A percentile compares a stretch with the other conserved stretches of the same genome.
phyloP scores from a whole-genome alignment of 169 alveolate genomes.

The Amoebophrya sp. region DNA sequence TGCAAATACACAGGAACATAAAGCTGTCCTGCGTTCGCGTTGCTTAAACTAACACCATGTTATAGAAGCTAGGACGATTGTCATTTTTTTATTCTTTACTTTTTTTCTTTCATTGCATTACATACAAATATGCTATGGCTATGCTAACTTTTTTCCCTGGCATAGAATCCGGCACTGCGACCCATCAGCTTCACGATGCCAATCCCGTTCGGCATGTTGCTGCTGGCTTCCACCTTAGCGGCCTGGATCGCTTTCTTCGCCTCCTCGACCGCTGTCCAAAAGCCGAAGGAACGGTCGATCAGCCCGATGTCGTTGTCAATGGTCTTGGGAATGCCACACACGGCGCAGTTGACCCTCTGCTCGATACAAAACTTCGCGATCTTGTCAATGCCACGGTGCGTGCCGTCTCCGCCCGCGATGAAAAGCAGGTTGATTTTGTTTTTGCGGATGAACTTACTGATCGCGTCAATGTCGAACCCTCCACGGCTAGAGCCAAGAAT shows the following conservation, averaged over 20 bases:
- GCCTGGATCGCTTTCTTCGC: slow-evolving; percentile 67
- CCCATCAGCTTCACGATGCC: slow-evolving; percentile 82
- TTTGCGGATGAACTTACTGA: slow-evolving; percentile 51
- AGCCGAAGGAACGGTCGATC: slow-evolving; percentile 77
- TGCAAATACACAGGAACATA: too few relatives aligned
- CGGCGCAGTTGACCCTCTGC: slow-evolving; percentile 51
- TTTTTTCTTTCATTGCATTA: too few relatives aligned
- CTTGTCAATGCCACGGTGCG: slow-evolving; percentile 74
- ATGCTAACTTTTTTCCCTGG: background rate
- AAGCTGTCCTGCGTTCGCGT: too few relatives aligned
- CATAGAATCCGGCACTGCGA: slow-evolving; percentile 72
- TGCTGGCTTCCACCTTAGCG: slow-evolving; percentile 71
- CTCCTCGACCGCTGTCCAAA: slow-evolving; percentile 68
- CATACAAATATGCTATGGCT: too few relatives aligned
- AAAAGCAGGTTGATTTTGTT: slow-evolving; percentile 60
- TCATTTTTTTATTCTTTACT: too few relatives aligned
- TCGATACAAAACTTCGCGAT: slow-evolving; percentile 54
- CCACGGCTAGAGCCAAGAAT: slow-evolving; percentile 68
- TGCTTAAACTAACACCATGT: too few relatives aligned
- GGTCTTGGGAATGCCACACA: slow-evolving; percentile 81
- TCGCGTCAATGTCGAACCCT: slow-evolving; percentile 61
- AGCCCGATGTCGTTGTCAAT: slow-evolving; percentile 84
- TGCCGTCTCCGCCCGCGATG: slow-evolving; percentile 82
- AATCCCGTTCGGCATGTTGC: slow-evolving; percentile 69
- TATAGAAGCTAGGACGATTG: too few relatives aligned